A percentile compares a stretch with the other conserved stretches of the same genome.
These are phyloP conservation scores for Daedaleopsis sinensis DNA, from an alignment of 768 basidiomycete genomes.

Conservation along the genomic window DNA sequence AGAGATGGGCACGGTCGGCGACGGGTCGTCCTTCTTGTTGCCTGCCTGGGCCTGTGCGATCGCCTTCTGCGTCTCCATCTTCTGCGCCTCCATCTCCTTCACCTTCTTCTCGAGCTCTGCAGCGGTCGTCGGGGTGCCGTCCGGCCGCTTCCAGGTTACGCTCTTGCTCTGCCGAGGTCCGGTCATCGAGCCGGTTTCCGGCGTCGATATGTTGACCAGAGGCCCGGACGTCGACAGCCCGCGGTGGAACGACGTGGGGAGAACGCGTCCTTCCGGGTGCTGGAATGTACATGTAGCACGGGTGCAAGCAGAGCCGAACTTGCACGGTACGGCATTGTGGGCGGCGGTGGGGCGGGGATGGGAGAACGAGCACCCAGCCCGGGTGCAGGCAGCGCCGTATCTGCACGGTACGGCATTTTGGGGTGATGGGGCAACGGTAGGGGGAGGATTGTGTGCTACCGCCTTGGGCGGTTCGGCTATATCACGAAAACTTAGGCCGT, in stretches of 20 bases:
- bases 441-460: slow-evolving; percentile 42
- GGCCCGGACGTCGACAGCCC: slow-evolving; percentile 65
- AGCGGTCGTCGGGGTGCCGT: slow-evolving; percentile 28
- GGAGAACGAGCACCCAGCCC: slow-evolving; percentile 66
- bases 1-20: slow-evolving; percentile 45
- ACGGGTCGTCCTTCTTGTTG: slow-evolving; percentile 66
- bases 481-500: background rate
- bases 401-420: slow-evolving; percentile 51
- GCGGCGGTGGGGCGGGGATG: slow-evolving; percentile 53
- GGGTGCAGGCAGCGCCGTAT: slow-evolving; percentile 73
- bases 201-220: slow-evolving; percentile 60
- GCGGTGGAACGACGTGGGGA: slow-evolving; percentile 81
- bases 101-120: slow-evolving; percentile 49
- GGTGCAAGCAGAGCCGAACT: slow-evolving; percentile 86
- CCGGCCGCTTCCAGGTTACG: slow-evolving; percentile 65
- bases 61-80: slow-evolving; percentile 62
- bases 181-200: slow-evolving; percentile 69
- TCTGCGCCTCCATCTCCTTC: slow-evolving; percentile 70
- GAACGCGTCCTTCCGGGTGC: slow-evolving; percentile 85
- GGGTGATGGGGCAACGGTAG: slow-evolving; percentile 27
- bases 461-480: slow-evolving; percentile 36
- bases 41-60: slow-evolving; percentile 65
- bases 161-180: slow-evolving; percentile 68
- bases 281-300: slow-evolving; percentile 82
- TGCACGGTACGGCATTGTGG: slow-evolving; percentile 55